Evolutionary conservation across 768 basidiomycete species (phyloP), one percentile per base, ranked within the genome.

Genomic region (Kwoniella botswanensis): DNA sequence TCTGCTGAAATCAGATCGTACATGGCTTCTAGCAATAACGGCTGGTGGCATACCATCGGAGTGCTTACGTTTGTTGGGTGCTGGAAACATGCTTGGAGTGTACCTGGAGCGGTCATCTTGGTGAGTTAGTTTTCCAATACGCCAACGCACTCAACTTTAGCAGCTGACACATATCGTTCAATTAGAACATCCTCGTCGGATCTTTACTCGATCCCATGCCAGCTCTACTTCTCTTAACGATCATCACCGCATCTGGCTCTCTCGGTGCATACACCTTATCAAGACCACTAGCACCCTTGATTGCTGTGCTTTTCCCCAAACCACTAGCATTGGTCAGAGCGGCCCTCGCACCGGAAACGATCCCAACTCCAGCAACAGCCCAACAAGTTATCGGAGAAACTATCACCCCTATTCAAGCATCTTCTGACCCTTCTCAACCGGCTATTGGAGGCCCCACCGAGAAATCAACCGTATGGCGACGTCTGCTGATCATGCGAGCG

Each of bases 81-180:
- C 35, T 98, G 94, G 93, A 97, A 94, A 84, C 95, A 98, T 82
- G 93, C 94, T 3, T 98, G 94, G 95, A 94, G 93, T 70, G 88
- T 98, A 68, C 95, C 95, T 10, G 95, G 95, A 7, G 94, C 93
- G 74, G 93, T 96, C 59, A 87, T 96, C 60, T 90, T 94, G 50
- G 79, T 82, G 55, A 71, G 81, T 74, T 67, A 90, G 86, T n/a
- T 21, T 7, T n/a, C 3, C 12, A 12, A 11, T 61, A 42, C 13
- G 26, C 18, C 35, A 35, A 71, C 55, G 41, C 26, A 10, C 22
- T 71, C 70, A 12, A 74, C 43, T 66, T 22, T 52, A 42, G 7
- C 18, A 56, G 67, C 61, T 69, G 54, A 69, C 42, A 17, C 5
- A 46, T 26, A 15, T 15, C 64, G 18, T 55, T 58, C 72, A 18